Conservation (phyloP, 73 alveolate genomes). For the Paraurostyla sp. region DNA sequence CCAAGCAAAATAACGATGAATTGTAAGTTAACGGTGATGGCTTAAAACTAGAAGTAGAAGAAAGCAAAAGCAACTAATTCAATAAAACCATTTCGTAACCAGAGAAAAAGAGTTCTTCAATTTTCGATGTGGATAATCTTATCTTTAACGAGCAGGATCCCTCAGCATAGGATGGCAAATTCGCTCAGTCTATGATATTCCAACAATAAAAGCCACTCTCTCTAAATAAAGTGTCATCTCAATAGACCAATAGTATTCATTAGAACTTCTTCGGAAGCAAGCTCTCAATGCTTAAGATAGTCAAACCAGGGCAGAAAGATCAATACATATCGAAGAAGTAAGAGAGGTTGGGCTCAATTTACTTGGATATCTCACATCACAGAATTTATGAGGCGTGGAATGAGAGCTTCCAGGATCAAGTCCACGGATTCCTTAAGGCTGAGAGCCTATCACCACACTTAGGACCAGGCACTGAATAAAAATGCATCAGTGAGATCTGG, state of each 20-base stretch:
- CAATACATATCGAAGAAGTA: constrained; percentile 18
- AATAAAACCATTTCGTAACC: too few relatives aligned
- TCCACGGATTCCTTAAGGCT: constrained; percentile 1
- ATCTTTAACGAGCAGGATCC: too few relatives aligned
- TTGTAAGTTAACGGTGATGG: neutral
- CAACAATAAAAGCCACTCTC: too few relatives aligned
- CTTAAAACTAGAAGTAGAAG: neutral
- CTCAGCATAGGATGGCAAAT: too few relatives aligned
- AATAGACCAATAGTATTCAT: neutral
- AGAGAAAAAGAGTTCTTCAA: too few relatives aligned
- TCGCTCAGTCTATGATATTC: too few relatives aligned
- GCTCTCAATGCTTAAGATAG: neutral
- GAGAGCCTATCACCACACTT: too few relatives aligned
- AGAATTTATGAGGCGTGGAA: constrained; percentile 87
- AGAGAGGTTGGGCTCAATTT: constrained; percentile 73
- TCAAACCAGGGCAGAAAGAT: neutral
- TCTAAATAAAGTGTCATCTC: neutral
- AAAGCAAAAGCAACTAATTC: neutral
- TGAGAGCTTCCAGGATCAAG: constrained; percentile 10
- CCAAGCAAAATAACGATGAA: neutral
- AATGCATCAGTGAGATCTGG: constrained; percentile 63
- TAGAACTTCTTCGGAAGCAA: constrained; percentile 34
- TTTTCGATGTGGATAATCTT: too few relatives aligned
- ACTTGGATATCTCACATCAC: constrained; percentile 68
- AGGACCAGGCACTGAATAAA: too few relatives aligned